Percentiles rank a stretch among this genome's conserved stretches.
These are phyloP conservation scores for Xylaria curta DNA, from an alignment of 495 filamentous ascomycete genomes.

Conservation along the genomic window DNA sequence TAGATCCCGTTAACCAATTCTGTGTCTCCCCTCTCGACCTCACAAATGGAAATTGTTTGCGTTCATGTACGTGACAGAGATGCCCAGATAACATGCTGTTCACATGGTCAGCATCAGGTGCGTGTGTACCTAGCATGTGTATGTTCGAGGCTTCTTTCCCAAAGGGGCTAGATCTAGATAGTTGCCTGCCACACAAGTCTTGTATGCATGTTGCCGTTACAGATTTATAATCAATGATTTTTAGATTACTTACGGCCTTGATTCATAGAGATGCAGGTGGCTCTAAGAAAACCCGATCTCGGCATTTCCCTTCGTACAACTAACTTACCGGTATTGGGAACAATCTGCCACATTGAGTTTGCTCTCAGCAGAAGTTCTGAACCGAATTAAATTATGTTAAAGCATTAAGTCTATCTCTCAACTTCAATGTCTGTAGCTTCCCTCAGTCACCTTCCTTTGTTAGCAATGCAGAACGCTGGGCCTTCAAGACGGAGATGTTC, in stretches of 20 bases:
- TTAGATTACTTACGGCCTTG: not conserved
- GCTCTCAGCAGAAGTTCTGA: not conserved
- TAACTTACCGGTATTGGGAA: no score
- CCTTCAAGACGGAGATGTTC: not conserved
- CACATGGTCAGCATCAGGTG: slow-evolving; percentile 3
- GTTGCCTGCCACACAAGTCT: not conserved
- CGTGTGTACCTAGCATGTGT: not conserved
- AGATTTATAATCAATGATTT: slow-evolving; percentile 15
- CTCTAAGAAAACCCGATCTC: slow-evolving; percentile 9
- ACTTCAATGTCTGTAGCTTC: not conserved
- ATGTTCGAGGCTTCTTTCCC: not conserved
- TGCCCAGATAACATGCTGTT: not conserved
- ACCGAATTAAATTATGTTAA: not conserved
- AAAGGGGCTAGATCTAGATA: not conserved
- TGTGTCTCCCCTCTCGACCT: not conserved
- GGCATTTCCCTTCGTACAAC: not conserved
- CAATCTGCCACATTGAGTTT: no score
- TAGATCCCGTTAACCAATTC: not conserved
- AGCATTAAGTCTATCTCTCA: slow-evolving; percentile 6
- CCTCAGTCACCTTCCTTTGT: not conserved
- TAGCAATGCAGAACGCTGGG: not conserved
- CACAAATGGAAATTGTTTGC: not conserved
- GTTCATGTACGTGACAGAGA: not conserved
- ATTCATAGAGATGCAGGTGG: not conserved
- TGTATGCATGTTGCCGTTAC: not conserved